Base-by-base conservation (phyloP, 768 basidiomycete genomes). In the Paxillus involutus region DNA sequence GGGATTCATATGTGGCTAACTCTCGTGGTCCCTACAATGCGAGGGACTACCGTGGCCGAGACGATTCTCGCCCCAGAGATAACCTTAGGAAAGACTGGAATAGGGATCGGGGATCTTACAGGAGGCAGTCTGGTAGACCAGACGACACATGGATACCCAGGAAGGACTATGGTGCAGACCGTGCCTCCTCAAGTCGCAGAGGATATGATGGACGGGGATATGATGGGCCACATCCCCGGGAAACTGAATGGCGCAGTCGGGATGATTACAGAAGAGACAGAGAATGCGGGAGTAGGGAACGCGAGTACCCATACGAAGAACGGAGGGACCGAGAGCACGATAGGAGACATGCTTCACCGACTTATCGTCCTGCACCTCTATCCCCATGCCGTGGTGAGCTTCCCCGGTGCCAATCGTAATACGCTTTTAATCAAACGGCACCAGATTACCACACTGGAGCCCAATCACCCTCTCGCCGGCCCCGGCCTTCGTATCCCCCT, bases 341-440 rank as follows among this genome's bases (percentile, higher is more conserved):
- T 19, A 54, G 64, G 48, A 54, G 58, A 17, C 49, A 49, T 8
- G 21, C 46, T 24, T 58, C 65, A 7, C 59, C 66, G n/a, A 37
- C 9, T 12, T 61, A 63, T 51, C 59, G 55, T 35, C 56, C 63
- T 36, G 57, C 52, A 46, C 60, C 59, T 40, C 16, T 47, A 32
- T 68, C 66, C 4, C 66, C 66, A 6, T 67, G 64, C 17, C 62
- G 64, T 37, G 67, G 66, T 68, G 57, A 59, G 66, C 47, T 37
- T 17, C 19, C 24, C 17, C 14, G 8, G 32, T 10, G 14, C 19
- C 35, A 4, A 11, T 36, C 29, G 1, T 49, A 45, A 33, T 3
- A 10, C 29, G 26, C 26, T 5, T 36, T 33, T 35, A 12, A 30
- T 60, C 30, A 57, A 17, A 8, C 39, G 3, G 21, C 29, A 26